Evolutionary conservation across 257 asterid species (phyloP).

Genomic region (Gentiana dahurica): DNA sequence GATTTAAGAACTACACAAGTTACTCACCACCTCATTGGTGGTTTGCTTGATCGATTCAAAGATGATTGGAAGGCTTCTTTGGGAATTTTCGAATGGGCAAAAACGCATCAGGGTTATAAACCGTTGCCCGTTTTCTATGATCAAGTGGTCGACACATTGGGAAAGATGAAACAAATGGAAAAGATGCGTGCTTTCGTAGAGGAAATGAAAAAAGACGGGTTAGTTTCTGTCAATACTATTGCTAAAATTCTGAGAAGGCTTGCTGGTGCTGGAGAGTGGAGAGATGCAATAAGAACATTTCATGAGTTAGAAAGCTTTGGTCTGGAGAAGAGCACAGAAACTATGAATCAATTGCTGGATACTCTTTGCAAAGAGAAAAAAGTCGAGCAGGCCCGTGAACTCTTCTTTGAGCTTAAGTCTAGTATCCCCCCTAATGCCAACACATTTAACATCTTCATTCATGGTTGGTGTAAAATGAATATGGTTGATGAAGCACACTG

Average conservation of each 20-base stretch:
- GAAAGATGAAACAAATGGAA: constrained; percentile 73
- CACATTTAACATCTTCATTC: constrained; percentile 66
- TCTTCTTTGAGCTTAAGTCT: constrained; percentile 52
- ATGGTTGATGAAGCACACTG: constrained; percentile 87
- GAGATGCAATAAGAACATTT: constrained; percentile 49
- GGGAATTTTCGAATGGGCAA: constrained; percentile 75
- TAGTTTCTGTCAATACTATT: constrained; percentile 45
- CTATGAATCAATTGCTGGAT: constrained; percentile 74
- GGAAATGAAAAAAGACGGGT: constrained; percentile 34
- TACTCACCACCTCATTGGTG: constrained; percentile 32
- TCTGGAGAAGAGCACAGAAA: constrained; percentile 49
- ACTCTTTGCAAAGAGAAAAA: constrained; percentile 64
- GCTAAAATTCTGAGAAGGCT: constrained; percentile 72
- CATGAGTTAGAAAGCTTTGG: constrained; percentile 55
- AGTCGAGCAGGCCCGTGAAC: constrained; percentile 52
- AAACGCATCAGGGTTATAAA: constrained; percentile 32
- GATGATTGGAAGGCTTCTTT: constrained; percentile 85
- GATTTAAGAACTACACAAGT: constrained; percentile 28
- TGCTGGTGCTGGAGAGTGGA: constrained; percentile 76
- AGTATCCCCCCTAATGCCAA: constrained; percentile 56
- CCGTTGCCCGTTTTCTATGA: constrained; percentile 51
- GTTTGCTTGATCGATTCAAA: constrained; percentile 60
- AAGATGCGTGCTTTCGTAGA: constrained; percentile 40
- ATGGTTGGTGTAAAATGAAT: constrained; percentile 83
- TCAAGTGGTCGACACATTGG: constrained; percentile 67